Base-by-base conservation (phyloP, 805 yeast species). In the Candida quercuum region DNA sequence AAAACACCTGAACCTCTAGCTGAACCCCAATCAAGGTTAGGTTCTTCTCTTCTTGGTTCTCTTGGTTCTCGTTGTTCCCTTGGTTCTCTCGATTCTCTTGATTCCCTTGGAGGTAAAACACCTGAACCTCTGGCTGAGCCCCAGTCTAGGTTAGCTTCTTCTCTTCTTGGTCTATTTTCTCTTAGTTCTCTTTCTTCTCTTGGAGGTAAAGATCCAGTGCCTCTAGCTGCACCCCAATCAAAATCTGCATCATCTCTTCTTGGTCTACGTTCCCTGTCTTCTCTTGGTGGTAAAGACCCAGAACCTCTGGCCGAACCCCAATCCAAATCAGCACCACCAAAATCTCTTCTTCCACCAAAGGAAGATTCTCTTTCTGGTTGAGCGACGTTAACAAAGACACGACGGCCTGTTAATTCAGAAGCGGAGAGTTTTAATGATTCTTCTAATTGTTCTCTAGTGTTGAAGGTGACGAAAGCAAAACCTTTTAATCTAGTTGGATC, bases 381-480 rank as follows among this genome's bases (percentile, higher is more conserved):
- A 52, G 93, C 93, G 57, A 88, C 96, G 41, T 86, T 83, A 36
- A 79, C 72, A 42, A 84, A 72, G 45, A 78, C 74, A 33, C 78
- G 68, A 60, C 91, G 88, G 48, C 83, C 86, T 59, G 72, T 78
- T 46, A 83, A 74, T 48, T 77, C 73, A 40, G 76, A 75, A 54
- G 83, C 88, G 49, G 83, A 73, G 56, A 81, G 72, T 37, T 75
- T 72, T 50, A 93, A 66, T 32, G 96, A 84, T 42, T 73, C 66
- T 41, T 77, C 87, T 51, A 91, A 74, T 50, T 81, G 86, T 40
- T 83, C 89, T 56, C 78, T 79, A 39, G 85, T 75, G 50, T 73
- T 80, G 56, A 81, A 86, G 47, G 89, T 88, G 43, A 91, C 79
- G 60, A 87, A 91, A 22, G 95, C 97, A 57, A 80, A 83, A 38